Percentiles rank a stretch among this genome's conserved stretches.
phyloP scores from a whole-genome alignment of 257 asterid genomes.

The Petunia secreta region DNA sequence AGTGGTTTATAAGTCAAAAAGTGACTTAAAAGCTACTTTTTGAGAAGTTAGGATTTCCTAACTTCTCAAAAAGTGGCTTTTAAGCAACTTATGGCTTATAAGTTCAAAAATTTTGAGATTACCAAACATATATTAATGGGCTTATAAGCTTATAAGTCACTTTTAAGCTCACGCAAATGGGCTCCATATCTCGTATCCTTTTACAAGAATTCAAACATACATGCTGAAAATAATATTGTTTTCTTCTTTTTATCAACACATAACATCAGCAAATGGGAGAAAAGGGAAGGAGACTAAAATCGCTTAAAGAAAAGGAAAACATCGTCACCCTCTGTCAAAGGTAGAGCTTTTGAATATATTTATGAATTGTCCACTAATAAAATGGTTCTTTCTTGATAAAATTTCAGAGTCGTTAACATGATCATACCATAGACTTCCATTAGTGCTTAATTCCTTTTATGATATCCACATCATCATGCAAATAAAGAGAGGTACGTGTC shows the following conservation, averaged over 20 bases:
- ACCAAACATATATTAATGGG: no score
- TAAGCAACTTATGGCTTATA: no score
- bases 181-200: no score
- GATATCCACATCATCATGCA: neutral
- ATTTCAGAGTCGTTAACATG: neutral
- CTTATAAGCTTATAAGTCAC: no score
- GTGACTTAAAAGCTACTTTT: no score
- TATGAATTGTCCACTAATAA: neutral
- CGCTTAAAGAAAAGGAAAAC: neutral
- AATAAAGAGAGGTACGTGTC: neutral
- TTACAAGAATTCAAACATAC: no score
- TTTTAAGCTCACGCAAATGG: no score
- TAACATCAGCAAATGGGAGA: neutral
- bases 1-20: no score
- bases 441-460: neutral
- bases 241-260: neutral
- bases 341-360: neutral
- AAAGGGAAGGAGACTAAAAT: neutral
- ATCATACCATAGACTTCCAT: neutral
- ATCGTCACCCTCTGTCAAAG: neutral
- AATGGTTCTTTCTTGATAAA: neutral
- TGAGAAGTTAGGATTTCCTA: no score
- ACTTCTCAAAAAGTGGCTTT: no score
- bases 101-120: no score
- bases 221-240: no score